phyloP scores from a whole-genome alignment of 331 rosid genomes.

The Malus hybrid region DNA sequence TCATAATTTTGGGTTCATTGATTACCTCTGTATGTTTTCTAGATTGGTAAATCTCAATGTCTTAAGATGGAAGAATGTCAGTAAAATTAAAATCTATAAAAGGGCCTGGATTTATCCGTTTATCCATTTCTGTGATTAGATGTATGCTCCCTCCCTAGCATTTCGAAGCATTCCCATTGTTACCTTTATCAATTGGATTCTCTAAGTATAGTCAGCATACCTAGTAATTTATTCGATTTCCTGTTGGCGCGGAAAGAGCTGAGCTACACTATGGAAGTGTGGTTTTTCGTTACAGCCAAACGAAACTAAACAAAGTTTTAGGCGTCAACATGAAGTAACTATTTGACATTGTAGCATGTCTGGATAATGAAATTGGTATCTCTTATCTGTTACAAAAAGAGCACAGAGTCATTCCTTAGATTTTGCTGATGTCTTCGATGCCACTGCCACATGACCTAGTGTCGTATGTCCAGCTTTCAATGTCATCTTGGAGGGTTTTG shows the following conservation, averaged over 20 bases:
- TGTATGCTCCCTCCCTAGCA: neutral
- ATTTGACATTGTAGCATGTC: neutral
- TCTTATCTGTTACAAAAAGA: neutral
- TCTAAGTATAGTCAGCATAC: neutral
- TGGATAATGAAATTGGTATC: neutral
- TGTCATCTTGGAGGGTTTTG: neutral
- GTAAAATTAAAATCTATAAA: neutral
- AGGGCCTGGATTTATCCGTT: neutral
- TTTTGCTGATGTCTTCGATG: neutral
- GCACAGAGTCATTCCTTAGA: neutral
- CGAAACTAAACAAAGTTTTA: neutral
- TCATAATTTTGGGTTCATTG: neutral
- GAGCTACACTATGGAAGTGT: neutral
- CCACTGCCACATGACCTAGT: neutral
- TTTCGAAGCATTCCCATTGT: neutral
- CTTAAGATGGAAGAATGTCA: neutral
- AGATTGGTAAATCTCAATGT: neutral
- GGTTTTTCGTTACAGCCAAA: neutral
- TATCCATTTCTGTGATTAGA: neutral
- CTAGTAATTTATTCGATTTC: neutral
- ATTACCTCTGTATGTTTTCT: neutral
- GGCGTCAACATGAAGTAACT: neutral
- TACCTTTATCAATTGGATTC: neutral
- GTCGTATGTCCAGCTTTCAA: neutral
- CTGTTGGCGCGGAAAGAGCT: neutral